Base-by-base conservation (phyloP, 192 early-diverging fungal genomes). In the Allomyces arbusculus region DNA sequence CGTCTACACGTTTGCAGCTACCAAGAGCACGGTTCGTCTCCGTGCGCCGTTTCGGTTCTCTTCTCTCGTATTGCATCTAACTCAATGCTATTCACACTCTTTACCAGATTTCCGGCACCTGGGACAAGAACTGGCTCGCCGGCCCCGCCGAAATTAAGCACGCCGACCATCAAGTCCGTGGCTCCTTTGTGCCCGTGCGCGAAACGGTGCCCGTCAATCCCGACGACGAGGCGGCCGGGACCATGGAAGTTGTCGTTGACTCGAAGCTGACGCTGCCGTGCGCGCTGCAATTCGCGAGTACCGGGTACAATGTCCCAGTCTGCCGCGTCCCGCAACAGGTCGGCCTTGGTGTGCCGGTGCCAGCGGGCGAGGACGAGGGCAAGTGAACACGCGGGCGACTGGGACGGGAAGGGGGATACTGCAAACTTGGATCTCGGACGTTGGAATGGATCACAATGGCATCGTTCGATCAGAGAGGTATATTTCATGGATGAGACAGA, bases 91-190 rank as follows among this genome's bases (percentile, higher is more conserved):
- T 0, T 1, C 24, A 10, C 44, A 8, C 6, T 22, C 50, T n/a
- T 16, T 45, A 10, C 14, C 62, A 78, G 72, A 74, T 78, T 66
- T 68, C 63, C 9, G 81, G 77, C 16, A 67, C 58, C 7, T 82
- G 78, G 72, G 72, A 72, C 6, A 65, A 75, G n/a, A 79, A 79
- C 1, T 28, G 64, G 14, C 68, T 80, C 7, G 63, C 63, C 43
- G 77, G 79, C 4, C 66, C 66, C 3, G 79, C 75, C 40, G 72
- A 72, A 28, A 74, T 82, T 45, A 68, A 75, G 16, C 79, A 82
- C 65, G 74, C 73, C 0, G 81, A 82, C 66, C 81, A 82, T 55
- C 74, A 71, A 66, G 69, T 82, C 12, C 62, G 63, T 14, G 77
- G 78, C 9, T 44, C 65, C 9, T 82, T 79, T 67, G 64, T 61